Base-by-base conservation (phyloP, 2,329 filamentous ascomycete genomes). In the Arthroderma sp. region DNA sequence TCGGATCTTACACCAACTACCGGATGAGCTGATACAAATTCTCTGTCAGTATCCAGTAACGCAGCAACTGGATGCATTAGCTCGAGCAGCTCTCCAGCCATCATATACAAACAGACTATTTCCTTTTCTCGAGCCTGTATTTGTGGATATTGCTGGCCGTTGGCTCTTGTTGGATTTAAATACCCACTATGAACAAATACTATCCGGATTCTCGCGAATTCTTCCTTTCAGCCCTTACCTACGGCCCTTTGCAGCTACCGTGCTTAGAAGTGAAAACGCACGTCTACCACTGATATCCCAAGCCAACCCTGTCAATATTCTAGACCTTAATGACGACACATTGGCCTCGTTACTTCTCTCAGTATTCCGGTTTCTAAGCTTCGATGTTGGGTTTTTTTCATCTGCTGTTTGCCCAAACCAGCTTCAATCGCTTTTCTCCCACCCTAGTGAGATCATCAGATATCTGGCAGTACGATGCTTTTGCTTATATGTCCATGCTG, bases 381-480 rank as follows among this genome's bases (percentile, higher is more conserved):
- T 84, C 57, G 81, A 95, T 58, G 72, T 75, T 52, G 70, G 74
- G 37, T 74, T 73, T 4, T 94, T 88, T 57, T 74, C 75, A 6
- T 68, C 66, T 47, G 69, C 78, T 54, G 72, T 87, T 31, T 76
- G 77, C 32, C 78, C 82, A 1, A 72, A 77, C 39, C 74, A 76
- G 50, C 70, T 94, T 37, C 80, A 87, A 63, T 64, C 65, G 29
- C 68, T 93, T 8, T 82, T 94, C 53, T 67, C 70, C 38, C 73
- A 78, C 55, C 44, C 61, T 39, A 71, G 73, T 52, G 68, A 65
- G 47, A 66, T 75, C 10, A 75, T 94, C 42, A 78, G 83, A 63
- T 94, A 88, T 62, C 71, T 96, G 49, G 82, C 87, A 9, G 74
- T 94, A 45, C 78, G 86, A 51, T 77, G 88, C 48, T 83, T 94